Evolutionary conservation across 768 basidiomycete genomes (phyloP).

Genomic region (Lactifluus volemus): DNA sequence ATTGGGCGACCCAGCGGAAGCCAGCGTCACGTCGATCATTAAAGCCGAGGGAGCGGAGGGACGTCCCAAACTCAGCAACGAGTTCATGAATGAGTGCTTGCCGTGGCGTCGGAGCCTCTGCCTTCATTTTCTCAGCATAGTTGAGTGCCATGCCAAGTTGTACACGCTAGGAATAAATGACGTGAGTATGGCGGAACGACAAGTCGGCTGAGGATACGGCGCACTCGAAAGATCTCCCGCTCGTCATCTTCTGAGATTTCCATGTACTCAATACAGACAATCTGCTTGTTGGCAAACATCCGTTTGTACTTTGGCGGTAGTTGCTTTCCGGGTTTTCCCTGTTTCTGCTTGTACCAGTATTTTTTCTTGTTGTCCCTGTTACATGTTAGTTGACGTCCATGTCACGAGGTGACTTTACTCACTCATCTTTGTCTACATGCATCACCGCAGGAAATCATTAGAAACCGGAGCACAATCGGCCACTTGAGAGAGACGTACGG

Average conservation of each 20-base stretch:
- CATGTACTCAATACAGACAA: constrained; percentile 43
- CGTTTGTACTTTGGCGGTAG: constrained; percentile 29
- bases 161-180: constrained; percentile 20
- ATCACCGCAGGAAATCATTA: background rate
- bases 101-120: constrained; percentile 21
- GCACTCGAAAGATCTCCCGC: constrained; percentile 28
- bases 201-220: background rate
- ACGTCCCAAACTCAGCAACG: constrained; percentile 16
- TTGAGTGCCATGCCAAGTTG: constrained; percentile 25
- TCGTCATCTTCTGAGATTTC: constrained; percentile 24
- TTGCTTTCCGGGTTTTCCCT: constrained; percentile 21
- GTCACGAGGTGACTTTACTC: background rate
- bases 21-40: constrained; percentile 44
- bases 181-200: background rate
- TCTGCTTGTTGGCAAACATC: constrained; percentile 37
- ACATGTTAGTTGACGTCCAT: background rate
- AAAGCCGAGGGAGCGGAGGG: constrained; percentile 35
- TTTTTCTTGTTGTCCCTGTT: constrained; percentile 21
- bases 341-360: constrained; percentile 30
- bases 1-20: constrained; percentile 48
- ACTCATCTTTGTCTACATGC: constrained; percentile 35
- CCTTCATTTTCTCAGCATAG: constrained; percentile 25
- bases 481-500: background rate
- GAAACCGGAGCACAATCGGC: background rate
- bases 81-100: constrained; percentile 17